A percentile compares a stretch with the other conserved stretches of the same genome.
Conservation (phyloP, 1,284 basidiomycete species). For the Fomitopsis pinicola region DNA sequence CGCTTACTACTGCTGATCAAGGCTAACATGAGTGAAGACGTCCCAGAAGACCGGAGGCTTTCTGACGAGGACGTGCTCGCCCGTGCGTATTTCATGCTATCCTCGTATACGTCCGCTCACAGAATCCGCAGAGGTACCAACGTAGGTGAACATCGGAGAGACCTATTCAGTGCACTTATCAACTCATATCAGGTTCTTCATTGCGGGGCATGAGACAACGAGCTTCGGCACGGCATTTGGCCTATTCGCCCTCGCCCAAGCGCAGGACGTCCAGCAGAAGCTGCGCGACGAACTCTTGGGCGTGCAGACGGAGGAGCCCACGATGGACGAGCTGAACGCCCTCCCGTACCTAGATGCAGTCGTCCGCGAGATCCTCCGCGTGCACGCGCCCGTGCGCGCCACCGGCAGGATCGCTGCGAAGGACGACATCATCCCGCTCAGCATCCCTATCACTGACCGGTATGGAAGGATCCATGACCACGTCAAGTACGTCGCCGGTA, state of each 20-base stretch:
- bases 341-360: constrained; percentile 66
- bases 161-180: no score
- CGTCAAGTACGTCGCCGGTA: constrained; percentile 14
- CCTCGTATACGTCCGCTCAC: no score
- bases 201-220: constrained; percentile 76
- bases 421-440: constrained; percentile 42
- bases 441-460: constrained; percentile 21
- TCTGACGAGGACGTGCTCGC: constrained; percentile 52
- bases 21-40: constrained; percentile 44
- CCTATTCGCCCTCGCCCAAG: constrained; percentile 56
- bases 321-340: constrained; percentile 33
- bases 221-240: constrained; percentile 47
- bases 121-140: no score
- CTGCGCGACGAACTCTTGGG: constrained; percentile 65
- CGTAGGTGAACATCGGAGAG: no score
- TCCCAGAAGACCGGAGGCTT: constrained; percentile 39
- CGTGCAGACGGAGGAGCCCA: constrained; percentile 24
- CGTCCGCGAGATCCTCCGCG: constrained; percentile 65
- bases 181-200: constrained; percentile 30
- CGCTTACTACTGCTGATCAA: no score
- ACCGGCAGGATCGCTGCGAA: constrained; percentile 41
- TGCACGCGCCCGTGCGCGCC: constrained; percentile 54
- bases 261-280: constrained; percentile 55
- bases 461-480: constrained; percentile 23
- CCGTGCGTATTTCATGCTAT: constrained; percentile 33